Conservation (phyloP, 139 green algal species). For the Spirogloea muscicola region DNA sequence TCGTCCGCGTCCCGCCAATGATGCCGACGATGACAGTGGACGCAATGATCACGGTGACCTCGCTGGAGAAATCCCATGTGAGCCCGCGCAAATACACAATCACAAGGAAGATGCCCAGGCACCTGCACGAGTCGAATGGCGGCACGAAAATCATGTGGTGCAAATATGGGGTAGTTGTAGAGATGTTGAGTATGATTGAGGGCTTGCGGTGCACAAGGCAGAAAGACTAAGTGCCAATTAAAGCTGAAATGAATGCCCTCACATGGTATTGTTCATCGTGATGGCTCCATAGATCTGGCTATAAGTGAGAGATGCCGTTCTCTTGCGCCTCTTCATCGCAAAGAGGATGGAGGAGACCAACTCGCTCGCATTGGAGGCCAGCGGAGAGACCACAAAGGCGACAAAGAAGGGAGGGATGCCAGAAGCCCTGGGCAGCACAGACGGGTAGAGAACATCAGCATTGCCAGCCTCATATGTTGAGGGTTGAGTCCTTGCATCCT, state of each 20-base stretch:
- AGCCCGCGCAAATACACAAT: slow-evolving; percentile 56
- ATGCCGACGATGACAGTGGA: slow-evolving; percentile 35
- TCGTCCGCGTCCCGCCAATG: slow-evolving; percentile 41
- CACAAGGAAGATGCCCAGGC: slow-evolving; percentile 64
- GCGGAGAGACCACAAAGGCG: slow-evolving; percentile 56
- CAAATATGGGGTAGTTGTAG: too few relatives aligned
- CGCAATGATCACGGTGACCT: slow-evolving; percentile 49
- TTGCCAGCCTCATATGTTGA: neutral
- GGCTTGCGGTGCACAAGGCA: too few relatives aligned
- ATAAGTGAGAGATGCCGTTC: slow-evolving; percentile 64
- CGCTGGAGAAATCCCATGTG: slow-evolving; percentile 58
- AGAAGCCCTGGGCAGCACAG: slow-evolving; percentile 27
- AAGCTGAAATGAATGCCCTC: too few relatives aligned
- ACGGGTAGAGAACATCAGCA: neutral
- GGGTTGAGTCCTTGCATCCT: too few relatives aligned
- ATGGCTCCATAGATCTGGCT: slow-evolving; percentile 65
- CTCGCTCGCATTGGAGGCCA: slow-evolving; percentile 61
- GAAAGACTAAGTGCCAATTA: too few relatives aligned
- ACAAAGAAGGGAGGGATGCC: slow-evolving; percentile 63
- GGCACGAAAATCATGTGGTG: too few relatives aligned
- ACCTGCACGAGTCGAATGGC: too few relatives aligned
- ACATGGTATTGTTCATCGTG: slow-evolving; percentile 73
- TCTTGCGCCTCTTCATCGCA: slow-evolving; percentile 35
- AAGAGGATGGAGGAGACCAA: slow-evolving; percentile 31
- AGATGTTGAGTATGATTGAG: too few relatives aligned